Evolutionary conservation across 2,329 filamentous ascomycete genomes (phyloP), one percentile per base, ranked within the genome.

Genomic region (Microcyclosporella mali): DNA sequence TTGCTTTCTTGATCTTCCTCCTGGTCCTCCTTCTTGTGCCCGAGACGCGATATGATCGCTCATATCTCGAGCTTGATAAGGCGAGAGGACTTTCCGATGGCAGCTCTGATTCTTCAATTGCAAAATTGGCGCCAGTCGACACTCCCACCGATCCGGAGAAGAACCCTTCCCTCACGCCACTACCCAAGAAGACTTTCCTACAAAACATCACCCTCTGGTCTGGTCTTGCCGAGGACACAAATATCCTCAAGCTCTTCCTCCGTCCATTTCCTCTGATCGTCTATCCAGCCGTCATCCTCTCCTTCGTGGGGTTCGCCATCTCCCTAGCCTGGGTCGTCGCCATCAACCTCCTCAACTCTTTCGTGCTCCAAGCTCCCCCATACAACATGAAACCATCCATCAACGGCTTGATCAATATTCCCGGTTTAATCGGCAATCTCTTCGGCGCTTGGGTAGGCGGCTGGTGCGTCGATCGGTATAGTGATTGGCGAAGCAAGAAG

Each of bases 381-480:
- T 67, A 67, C 48, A 61, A 53, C 31, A 66, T 60, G 56, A 51
- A 49, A 2, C 57, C 65, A 4, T 49, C 58, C 19, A 57, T 66
- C 36, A 66, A 65, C 34, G 65, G 64, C 11, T 51, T 68, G 16
- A 65, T 67, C 52, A 67, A 67, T 35, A 66, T 68, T 27, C 62
- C 65, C 12, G 65, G 59, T 3, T 40, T 68, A 2, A 34, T 73
- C 14, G 71, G 70, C 9, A 71, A 72, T 40, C 25, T 72, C 2
- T 45, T 65, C 28, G 70, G 70, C 3, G 61, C 67, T 19, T 67
- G 59, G 42, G 58, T 64, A 3, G 70, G 70, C 16, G 70, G 70
- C 10, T 65, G 64, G 55, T 52, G 69, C 15, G 66, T 71, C 1
- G 70, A 73, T 45, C 43, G 56, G 7, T 71, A 67, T 49, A 68